Conservation (phyloP, 1,139 yeast genomes). For the Candida anutae region DNA sequence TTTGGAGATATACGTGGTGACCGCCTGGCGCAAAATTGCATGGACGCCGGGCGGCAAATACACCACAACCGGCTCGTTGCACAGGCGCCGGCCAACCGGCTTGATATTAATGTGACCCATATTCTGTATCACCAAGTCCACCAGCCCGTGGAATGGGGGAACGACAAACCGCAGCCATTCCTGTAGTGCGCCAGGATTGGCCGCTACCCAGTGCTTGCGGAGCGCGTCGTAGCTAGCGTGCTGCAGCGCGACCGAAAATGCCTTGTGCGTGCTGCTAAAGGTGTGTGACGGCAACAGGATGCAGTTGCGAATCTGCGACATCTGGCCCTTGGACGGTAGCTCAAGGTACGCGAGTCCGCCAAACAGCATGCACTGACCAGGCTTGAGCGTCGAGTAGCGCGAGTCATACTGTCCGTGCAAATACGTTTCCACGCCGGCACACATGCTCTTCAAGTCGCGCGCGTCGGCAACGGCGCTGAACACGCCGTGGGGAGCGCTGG, state of each 20-base stretch:
- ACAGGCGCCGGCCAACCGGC: constrained; percentile 46
- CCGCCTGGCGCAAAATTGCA: constrained; percentile 29
- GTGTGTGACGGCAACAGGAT: constrained; percentile 21
- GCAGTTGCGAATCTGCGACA: constrained; percentile 36
- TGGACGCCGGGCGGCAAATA: constrained; percentile 26
- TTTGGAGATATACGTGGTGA: constrained; percentile 24
- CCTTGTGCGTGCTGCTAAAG: constrained; percentile 23
- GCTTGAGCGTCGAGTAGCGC: constrained; percentile 31
- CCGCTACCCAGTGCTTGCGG: constrained; percentile 25
- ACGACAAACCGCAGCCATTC: constrained; percentile 38
- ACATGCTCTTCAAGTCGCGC: constrained; percentile 23
- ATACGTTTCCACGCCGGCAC: constrained; percentile 29
- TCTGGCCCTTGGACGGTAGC: constrained; percentile 26
- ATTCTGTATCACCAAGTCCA: constrained; percentile 63
- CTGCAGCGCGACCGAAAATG: constrained; percentile 12
- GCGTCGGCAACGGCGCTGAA: constrained; percentile 21
- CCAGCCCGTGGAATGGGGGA: constrained; percentile 63
- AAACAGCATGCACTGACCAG: constrained; percentile 40
- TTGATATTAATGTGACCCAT: constrained; percentile 59
- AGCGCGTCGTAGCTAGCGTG: constrained; percentile 13
- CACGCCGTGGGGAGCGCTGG: constrained; percentile 15
- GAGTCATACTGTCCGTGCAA: constrained; percentile 29
- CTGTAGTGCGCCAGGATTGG: constrained; percentile 15
- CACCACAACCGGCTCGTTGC: constrained; percentile 23
- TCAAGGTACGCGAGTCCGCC: constrained; percentile 56